These are phyloP conservation scores for Debaryomyces castellii DNA, from an alignment of 805 yeast species.

Conservation along the genomic window DNA sequence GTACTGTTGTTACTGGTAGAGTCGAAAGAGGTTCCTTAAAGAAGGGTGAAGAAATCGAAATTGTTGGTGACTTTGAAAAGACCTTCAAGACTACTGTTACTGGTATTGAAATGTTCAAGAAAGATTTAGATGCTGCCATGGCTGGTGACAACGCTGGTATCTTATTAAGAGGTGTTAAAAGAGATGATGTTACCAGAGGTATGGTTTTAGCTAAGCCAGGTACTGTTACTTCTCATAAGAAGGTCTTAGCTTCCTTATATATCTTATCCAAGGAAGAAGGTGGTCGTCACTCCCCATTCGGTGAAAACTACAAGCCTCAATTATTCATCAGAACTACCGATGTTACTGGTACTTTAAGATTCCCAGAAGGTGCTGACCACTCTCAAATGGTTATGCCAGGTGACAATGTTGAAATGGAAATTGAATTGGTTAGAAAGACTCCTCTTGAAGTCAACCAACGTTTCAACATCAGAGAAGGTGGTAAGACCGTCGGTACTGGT, in stretches of 20 bases:
- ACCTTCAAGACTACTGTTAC: constrained; percentile 94
- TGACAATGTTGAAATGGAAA: constrained; percentile 96
- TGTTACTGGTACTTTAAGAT: constrained; percentile 84
- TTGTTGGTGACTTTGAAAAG: constrained; percentile 86
- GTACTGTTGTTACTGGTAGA: constrained; percentile 98
- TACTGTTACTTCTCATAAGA: constrained; percentile 87
- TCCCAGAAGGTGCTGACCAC: constrained; percentile 84
- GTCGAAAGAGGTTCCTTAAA: constrained; percentile 97
- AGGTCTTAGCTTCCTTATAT: constrained; percentile 90
- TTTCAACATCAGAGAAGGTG: constrained; percentile 99
- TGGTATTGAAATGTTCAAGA: constrained; percentile 99
- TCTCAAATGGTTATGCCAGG: constrained; percentile 95
- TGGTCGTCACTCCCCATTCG: constrained; percentile 98
- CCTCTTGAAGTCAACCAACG: constrained; percentile 96
- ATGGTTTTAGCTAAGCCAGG: constrained; percentile 96
- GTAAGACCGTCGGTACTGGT: constrained; percentile 99
- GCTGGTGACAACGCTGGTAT: constrained; percentile 99
- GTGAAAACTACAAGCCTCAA: constrained; percentile 97
- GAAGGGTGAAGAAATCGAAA: constrained; percentile 98
- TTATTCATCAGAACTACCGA: constrained; percentile 95
- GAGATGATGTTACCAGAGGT: constrained; percentile 96
- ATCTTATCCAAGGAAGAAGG: constrained; percentile 96
- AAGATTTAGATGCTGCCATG: constrained; percentile 95
- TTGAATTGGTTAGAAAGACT: constrained; percentile 85
- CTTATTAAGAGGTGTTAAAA: constrained; percentile 95